Evolutionary conservation across 176 grass and related monocot species (phyloP), one percentile per base, ranked within the genome.

Genomic region (Aegilops speltoides): DNA sequence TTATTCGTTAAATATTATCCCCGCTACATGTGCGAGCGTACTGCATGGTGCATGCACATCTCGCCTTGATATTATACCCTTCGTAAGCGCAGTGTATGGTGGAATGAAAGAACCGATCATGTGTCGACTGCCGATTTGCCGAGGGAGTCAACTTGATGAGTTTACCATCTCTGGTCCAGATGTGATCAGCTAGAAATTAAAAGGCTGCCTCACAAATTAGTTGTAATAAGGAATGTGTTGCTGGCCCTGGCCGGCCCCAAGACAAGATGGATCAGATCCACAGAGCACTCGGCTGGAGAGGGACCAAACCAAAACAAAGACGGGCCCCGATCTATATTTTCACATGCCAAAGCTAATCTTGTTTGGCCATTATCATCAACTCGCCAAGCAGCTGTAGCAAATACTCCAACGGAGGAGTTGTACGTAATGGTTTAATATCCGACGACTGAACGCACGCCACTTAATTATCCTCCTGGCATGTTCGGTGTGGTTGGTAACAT

Each of bases 111-210:
- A 87, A 78, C 33, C 77, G 13, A 60, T 67, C 73, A 46, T 67
- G 80, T 84, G 74, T 87, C 80, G 61, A 60, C 23, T 5, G 65
- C 45, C 11, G 24, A 83, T 7, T 45, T n/a, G 73, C 45, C 13
- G 43, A 46, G 10, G 43, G 43, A 28, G 80, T 83, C 84, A 83
- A 83, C 89, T 84, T 65, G 56, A 59, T 5, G 54, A 46, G 24
- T 43, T 77, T n/a, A n/a, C n/a, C n/a, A 46, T 50, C 29, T 34
- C 66, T 68, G 60, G 43, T 5, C 80, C 57, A 79, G 75, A 79
- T 28, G 22, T 32, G 32, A 60, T 57, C 7, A 1, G 13, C 32
- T 52, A 43, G 7, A 24, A 60, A 28, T 2, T 28, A 28, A 23
- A 36, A 56, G 1, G 31, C 46, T 1, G 4, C 16, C 68, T 45